Percentiles rank a stretch among this genome's conserved stretches.
phyloP scores from a whole-genome alignment of 2,329 filamentous ascomycete genomes.

The Fusarium pseudograminearum region DNA sequence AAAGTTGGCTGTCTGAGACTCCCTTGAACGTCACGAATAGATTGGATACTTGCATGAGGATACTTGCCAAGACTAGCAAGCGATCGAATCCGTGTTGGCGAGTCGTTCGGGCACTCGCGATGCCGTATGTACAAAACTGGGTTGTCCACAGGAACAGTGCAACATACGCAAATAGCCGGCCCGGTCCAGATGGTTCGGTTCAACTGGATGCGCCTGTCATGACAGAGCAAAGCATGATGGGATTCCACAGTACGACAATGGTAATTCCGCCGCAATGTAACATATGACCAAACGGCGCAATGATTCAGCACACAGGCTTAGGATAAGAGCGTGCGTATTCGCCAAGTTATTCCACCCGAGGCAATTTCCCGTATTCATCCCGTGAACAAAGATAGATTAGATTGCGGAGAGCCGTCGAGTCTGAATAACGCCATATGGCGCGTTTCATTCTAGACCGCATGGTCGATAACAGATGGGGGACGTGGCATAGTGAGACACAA shows the following conservation, averaged over 20 bases:
- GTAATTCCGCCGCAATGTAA: neutral
- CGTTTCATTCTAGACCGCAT: constrained; percentile 34
- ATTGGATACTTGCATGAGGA: constrained; percentile 1
- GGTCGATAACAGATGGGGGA: constrained; percentile 22
- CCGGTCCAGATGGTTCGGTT: constrained; percentile 19
- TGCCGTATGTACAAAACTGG: constrained; percentile 11
- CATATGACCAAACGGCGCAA: constrained; percentile 1
- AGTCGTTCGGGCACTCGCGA: neutral
- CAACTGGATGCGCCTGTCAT: constrained; percentile 18
- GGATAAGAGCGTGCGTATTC: constrained; percentile 5
- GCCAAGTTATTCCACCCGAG: constrained; percentile 9
- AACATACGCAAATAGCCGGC: constrained; percentile 7
- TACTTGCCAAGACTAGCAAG: neutral
- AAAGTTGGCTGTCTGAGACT: constrained; percentile 3
- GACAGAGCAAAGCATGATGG: constrained; percentile 16
- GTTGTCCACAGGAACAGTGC: constrained; percentile 7
- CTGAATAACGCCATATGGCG: constrained; percentile 30
- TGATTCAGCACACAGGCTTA: neutral
- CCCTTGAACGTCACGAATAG: constrained; percentile 3
- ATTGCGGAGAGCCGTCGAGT: constrained; percentile 27
- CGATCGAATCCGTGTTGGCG: neutral
- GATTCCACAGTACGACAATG: constrained; percentile 8
- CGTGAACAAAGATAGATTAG: neutral
- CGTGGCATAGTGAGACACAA: constrained; percentile 31
- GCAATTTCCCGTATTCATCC: constrained; percentile 8